Base-by-base conservation (phyloP, 306 rosid species). In the Dalbergia oliveri region DNA sequence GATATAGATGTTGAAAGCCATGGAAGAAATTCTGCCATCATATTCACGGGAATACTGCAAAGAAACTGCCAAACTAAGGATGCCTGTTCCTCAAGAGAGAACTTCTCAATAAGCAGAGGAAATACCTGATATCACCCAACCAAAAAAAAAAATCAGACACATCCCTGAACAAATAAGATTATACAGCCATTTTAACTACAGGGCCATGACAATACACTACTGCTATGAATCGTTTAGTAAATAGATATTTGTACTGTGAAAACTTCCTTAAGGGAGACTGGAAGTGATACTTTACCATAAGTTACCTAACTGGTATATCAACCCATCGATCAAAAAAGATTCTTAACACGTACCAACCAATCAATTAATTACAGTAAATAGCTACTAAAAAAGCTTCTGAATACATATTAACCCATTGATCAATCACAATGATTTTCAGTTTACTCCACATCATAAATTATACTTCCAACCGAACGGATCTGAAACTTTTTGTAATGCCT, bases 1-100 rank as follows among this genome's bases (percentile, higher is more conserved):
- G 99, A 89, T 76, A 96, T 81, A 49, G 98, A 93, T 68, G 85
- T 87, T 81, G 92, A 89, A 73, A 96, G 93, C 99, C 99, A 96
- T 11, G 98, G 99, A 80, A 96, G 97, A 78, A 96, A 96, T 75
- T 89, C 87, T 9, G 90, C 91, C 94, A 96, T 90, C 96, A 91
- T 91, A 85, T 96, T 88, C 75, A 96, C 98, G 37, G 99, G 99
- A 88, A 96, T 93, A 82, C 98, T 96, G 83, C 99, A 96, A 69
- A 96, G 87, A 84, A 96, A 96, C 88, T 93, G 99, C 98, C 99
- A 96, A 67, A 96, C 97, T 59, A 96, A 84, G 63, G 93, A 93
- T 68, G 98, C 93, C 80, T 93, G 99, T 80, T 93, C 99, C 78
- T 90, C 97, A 5, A 89, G 80, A 31, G 97, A 89, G 84, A 96